Evolutionary conservation across 345 rosid genomes (phyloP), one percentile per base, ranked within the genome.

Genomic region (Ceriops zippeliana): DNA sequence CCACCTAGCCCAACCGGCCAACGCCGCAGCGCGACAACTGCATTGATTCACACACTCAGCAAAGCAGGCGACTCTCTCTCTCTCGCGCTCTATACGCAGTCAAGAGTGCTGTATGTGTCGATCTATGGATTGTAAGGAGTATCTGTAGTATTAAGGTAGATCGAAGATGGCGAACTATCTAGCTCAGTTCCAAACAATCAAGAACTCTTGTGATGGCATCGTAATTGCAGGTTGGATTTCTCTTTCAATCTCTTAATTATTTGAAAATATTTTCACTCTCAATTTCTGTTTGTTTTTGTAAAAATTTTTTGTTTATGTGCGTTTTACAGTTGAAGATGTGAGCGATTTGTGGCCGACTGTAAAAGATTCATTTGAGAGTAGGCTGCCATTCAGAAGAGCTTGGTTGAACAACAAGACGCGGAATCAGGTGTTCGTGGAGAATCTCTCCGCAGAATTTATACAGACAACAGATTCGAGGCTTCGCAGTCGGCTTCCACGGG

Each of bases 141-240:
- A 42, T 51, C 63, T 68, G 38, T 38, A 38, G 16, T 11, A 38
- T 11, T 11, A 38, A 11, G 17, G 16, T 81, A 81, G 90, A 84
- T 87, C 86, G 80, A 71, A 67, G 71, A 95, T 91, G 99, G 95
- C 96, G 46, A 91, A 87, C 78, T 90, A 83, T 75, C 79, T 95
- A 56, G 89, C 93, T 83, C 99, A 91, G 81, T 95, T 95, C 75
- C 99, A 90, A 72, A 72, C 96, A 52, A 86, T 91, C 86, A 89
- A 85, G 81, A 81, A 65, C 75, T 78, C 89, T 22, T 87, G 88
- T 67, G 86, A 85, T 87, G 93, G 81, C 75, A 73, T 95, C 84
- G 86, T 91, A 46, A 86, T 89, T 76, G 88, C 97, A 57, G 96
- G 99, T 91, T 5, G 37, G 37, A 19, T 34, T 17, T n/a, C 32